A percentile compares a stretch with the other conserved stretches of the same genome.
Conservation (phyloP, 108 stramenopile genomes). For the Stephanodiscus minutulus region DNA sequence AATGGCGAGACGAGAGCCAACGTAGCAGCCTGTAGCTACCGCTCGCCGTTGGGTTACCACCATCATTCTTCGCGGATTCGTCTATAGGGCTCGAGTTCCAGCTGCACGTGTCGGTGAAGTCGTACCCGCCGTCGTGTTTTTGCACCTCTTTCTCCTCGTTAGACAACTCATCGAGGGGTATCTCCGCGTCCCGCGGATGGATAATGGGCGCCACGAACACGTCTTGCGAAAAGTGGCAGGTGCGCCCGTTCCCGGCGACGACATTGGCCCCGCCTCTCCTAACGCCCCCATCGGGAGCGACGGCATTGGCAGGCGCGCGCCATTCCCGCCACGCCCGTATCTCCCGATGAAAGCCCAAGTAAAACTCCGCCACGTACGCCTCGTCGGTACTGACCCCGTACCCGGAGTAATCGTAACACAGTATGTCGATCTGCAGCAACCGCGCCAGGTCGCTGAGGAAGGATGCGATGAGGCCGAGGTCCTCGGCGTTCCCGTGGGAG, state of each 20-base stretch:
- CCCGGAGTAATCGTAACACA: constrained; percentile 86
- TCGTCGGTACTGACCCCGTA: constrained; percentile 59
- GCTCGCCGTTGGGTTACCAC: too few relatives aligned
- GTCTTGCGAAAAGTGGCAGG: background rate
- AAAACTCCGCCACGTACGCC: constrained; percentile 9
- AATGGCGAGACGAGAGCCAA: constrained; percentile 19
- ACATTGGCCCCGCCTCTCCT: background rate
- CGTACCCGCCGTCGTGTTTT: too few relatives aligned
- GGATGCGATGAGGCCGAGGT: constrained; percentile 49
- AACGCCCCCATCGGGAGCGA: background rate
- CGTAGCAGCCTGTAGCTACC: too few relatives aligned
- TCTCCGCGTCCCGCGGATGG: constrained; percentile 9
- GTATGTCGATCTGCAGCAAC: constrained; percentile 69
- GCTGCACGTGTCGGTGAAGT: constrained; percentile 1
- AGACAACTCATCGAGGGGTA: too few relatives aligned
- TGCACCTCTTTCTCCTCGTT: too few relatives aligned
- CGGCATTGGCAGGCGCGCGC: background rate
- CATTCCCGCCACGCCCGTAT: constrained; percentile 26
- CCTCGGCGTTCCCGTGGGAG: constrained; percentile 68
- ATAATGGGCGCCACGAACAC: constrained; percentile 43
- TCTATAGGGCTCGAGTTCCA: too few relatives aligned
- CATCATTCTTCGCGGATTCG: too few relatives aligned
- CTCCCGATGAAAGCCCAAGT: constrained; percentile 16
- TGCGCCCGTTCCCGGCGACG: background rate
- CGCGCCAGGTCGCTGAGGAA: constrained; percentile 51